Conservation (phyloP, 1,284 basidiomycete species). For the Phellopilus nigrolimitatus region DNA sequence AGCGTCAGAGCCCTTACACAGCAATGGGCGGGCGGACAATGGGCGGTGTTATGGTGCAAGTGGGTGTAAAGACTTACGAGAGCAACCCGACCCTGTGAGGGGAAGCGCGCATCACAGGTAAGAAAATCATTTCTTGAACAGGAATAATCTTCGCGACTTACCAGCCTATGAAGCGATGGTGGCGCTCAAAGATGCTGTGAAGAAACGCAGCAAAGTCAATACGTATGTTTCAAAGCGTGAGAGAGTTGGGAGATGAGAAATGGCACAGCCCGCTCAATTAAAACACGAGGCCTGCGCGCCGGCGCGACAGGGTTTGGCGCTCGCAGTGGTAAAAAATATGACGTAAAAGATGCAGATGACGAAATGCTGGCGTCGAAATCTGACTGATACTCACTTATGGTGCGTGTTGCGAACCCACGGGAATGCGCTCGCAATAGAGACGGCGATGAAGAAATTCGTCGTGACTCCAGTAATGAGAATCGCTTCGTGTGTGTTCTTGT, state of each 20-base stretch:
- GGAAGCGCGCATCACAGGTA: slow-evolving; percentile 15
- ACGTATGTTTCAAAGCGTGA: slow-evolving; percentile 3
- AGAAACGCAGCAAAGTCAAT: slow-evolving; percentile 5
- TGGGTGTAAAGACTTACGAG: slow-evolving; percentile 36
- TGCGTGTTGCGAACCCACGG: slow-evolving; percentile 65
- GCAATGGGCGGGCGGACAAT: slow-evolving; percentile 1
- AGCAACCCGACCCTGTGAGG: slow-evolving; percentile 47
- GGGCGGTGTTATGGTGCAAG: not conserved
- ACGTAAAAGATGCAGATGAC: slow-evolving; percentile 4
- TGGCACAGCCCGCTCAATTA: not conserved
- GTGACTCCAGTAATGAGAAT: slow-evolving; percentile 54
- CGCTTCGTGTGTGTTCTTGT: slow-evolving; percentile 48
- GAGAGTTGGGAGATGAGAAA: not conserved
- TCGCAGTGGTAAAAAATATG: slow-evolving; percentile 3
- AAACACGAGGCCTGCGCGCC: slow-evolving; percentile 21
- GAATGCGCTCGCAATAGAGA: slow-evolving; percentile 58
- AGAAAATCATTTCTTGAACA: slow-evolving; percentile 3
- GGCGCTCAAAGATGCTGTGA: slow-evolving; percentile 57
- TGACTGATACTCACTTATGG: slow-evolving; percentile 48
- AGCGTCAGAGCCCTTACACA: slow-evolving; percentile 5
- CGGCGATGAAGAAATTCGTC: slow-evolving; percentile 50
- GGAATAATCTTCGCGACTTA: slow-evolving; percentile 30
- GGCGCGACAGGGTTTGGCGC: slow-evolving; percentile 1
- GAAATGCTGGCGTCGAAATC: not conserved
- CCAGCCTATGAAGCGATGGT: slow-evolving; percentile 70